A percentile compares a stretch with the other conserved stretches of the same genome.
Conservation (phyloP, 768 basidiomycete genomes). For the Pleurotus djamor region DNA sequence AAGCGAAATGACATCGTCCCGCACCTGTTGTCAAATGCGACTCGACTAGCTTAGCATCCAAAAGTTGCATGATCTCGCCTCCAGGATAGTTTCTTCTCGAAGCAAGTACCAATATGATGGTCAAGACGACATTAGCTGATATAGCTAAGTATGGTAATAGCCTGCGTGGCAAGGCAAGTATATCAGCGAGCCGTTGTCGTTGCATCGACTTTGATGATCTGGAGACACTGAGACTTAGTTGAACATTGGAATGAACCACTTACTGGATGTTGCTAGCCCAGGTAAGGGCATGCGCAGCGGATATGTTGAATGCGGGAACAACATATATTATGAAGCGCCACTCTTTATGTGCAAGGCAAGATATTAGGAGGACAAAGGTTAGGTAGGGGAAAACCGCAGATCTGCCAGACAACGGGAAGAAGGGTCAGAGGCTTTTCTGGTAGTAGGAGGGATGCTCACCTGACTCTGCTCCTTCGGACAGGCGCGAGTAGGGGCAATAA, state of each 20-base stretch:
- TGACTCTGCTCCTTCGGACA: constrained; percentile 29
- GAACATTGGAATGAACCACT: constrained; percentile 21
- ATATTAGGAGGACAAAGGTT: constrained; percentile 61
- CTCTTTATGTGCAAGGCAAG: constrained; percentile 88
- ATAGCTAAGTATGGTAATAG: constrained; percentile 43
- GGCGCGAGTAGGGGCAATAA: constrained; percentile 39
- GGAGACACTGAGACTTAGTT: not conserved
- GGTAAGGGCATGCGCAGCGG: constrained; percentile 64
- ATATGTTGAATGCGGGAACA: constrained; percentile 78
- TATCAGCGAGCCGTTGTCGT: constrained; percentile 45
- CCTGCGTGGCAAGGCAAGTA: constrained; percentile 36
- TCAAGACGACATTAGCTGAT: constrained; percentile 45
- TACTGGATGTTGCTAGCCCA: constrained; percentile 47
- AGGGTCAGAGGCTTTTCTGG: not conserved
- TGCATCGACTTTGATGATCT: constrained; percentile 28
- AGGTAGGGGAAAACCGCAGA: constrained; percentile 50
- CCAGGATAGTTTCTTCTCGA: constrained; percentile 89
- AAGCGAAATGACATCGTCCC: constrained; percentile 20
- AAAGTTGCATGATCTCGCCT: constrained; percentile 60
- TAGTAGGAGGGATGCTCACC: not conserved
- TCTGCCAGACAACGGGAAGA: constrained; percentile 31
- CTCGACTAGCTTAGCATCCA: constrained; percentile 46
- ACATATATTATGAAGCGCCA: constrained; percentile 95
- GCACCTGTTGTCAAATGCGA: not conserved
- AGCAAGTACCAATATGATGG: constrained; percentile 48